Evolutionary conservation across 1,284 basidiomycete species (phyloP), one percentile per base, ranked within the genome.

Genomic region (Cutaneotrichosporon cavernicola): DNA sequence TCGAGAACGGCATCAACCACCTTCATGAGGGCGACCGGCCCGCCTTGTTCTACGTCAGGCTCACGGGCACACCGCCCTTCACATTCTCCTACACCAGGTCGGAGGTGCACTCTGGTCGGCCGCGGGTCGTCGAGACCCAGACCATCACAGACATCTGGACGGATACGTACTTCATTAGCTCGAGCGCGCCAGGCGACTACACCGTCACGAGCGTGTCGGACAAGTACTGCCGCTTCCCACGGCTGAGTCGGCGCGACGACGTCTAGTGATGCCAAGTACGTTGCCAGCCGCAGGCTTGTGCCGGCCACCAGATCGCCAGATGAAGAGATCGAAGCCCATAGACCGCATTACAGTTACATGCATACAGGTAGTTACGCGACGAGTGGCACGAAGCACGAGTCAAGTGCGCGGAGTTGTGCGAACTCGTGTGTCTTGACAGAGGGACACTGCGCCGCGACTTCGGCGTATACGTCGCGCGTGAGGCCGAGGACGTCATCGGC

Each of bases 1-100:
- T 99, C 53, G 89, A 89, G 9, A 88, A 91, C 63, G 96, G 96
- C 50, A 87, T 89, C 73, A 89, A 96, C 78, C 88, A 92, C 74
- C 90, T 97, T 58, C 88, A 92, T 65, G 93, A 97, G 83, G 93
- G 90, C 66, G 90, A 92, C 76, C 90, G 95, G 82, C 93, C 94
- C 10, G 92, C 96, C 76, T 95, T 97, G 67, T 83, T 91, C 62
- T 58, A 55, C 53, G 97, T 99, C 81, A 87, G 86, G 11, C 86
- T 99, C 65, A 84, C 88, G 53, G 96, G 96, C 61, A 90, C 91
- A 71, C 90, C 96, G 43, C 96, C 96, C 0, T 99, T 97, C 81
- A 90, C 93, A 1, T 98, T 99, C 80, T 92, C 91, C 0, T 94
- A 93, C 77, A 91, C 93, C 76, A 86, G 92, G 53, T 85, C 85